Conservation (phyloP, 441 rosid genomes). For the Biscutella laevigata region DNA sequence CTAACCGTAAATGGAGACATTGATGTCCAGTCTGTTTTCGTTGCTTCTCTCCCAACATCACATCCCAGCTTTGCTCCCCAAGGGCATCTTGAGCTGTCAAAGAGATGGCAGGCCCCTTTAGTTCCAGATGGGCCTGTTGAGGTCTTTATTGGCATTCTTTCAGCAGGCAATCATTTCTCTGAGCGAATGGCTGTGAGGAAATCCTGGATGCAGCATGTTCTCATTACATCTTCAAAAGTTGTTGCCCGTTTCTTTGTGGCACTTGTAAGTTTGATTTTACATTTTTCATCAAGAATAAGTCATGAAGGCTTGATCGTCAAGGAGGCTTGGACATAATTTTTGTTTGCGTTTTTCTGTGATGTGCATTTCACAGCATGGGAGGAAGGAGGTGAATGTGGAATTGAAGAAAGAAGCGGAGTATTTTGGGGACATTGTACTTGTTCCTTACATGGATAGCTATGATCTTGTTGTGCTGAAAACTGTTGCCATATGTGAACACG, state of each 20-base stretch:
- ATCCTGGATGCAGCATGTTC: slow-evolving; percentile 82
- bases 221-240: slow-evolving; percentile 61
- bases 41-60: slow-evolving; percentile 65
- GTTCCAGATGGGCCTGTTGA: slow-evolving; percentile 49
- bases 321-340: no score
- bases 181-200: slow-evolving; percentile 91
- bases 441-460: slow-evolving; percentile 85
- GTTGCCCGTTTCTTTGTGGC: slow-evolving; percentile 93
- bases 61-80: slow-evolving; percentile 77
- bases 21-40: slow-evolving; percentile 62
- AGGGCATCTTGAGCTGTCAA: slow-evolving; percentile 62
- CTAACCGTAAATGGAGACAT: slow-evolving; percentile 61
- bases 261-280: slow-evolving; percentile 36
- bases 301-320: neutral
- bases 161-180: slow-evolving; percentile 78
- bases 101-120: slow-evolving; percentile 66
- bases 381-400: slow-evolving; percentile 77
- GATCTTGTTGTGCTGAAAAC: slow-evolving; percentile 86
- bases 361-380: slow-evolving; percentile 41
- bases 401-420: slow-evolving; percentile 86
- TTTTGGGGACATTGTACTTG: slow-evolving; percentile 75
- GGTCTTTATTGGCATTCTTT: slow-evolving; percentile 69
- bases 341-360: neutral
- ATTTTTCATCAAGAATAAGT: neutral
- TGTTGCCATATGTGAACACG: slow-evolving; percentile 84